Conservation (phyloP, 2,329 filamentous ascomycete genomes). For the Penicillium sp. region DNA sequence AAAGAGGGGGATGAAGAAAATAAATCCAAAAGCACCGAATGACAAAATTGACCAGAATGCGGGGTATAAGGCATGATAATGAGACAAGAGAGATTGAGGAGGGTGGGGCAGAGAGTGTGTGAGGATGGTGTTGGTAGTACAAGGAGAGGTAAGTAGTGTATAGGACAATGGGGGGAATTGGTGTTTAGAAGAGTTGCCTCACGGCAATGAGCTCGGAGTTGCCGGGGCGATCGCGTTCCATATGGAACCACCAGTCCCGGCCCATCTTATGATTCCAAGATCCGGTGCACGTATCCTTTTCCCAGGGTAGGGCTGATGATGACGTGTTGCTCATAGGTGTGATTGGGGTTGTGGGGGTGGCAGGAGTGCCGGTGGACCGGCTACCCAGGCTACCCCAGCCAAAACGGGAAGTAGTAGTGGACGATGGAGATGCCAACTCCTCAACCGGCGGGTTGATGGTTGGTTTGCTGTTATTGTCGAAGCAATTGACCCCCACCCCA, state of each 20-base stretch:
- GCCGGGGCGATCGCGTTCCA: slow-evolving; percentile 46
- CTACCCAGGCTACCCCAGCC: slow-evolving; percentile 41
- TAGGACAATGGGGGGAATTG: neutral
- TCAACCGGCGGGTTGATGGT: slow-evolving; percentile 28
- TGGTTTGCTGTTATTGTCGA: slow-evolving; percentile 28
- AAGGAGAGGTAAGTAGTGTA: slow-evolving; percentile 1
- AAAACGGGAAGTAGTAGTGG: slow-evolving; percentile 37
- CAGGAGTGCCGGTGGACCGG: slow-evolving; percentile 36
- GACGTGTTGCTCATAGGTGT: slow-evolving; percentile 37
- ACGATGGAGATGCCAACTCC: slow-evolving; percentile 37
- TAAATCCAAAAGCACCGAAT: slow-evolving; percentile 11
- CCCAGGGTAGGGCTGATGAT: slow-evolving; percentile 39
- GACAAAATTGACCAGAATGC: slow-evolving; percentile 24
- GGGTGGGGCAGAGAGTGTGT: neutral
- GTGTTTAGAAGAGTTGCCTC: slow-evolving; percentile 39
- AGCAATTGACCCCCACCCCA: slow-evolving; percentile 39
- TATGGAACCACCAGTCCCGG: slow-evolving; percentile 51
- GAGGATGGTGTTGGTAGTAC: neutral
- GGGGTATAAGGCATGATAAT: slow-evolving; percentile 28
- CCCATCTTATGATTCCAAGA: slow-evolving; percentile 49
- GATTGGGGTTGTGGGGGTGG: slow-evolving; percentile 36
- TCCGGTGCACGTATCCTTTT: slow-evolving; percentile 48
- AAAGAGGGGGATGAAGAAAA: slow-evolving; percentile 10
- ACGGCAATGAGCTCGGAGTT: slow-evolving; percentile 37
- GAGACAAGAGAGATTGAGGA: slow-evolving; percentile 10